Conservation (phyloP, 148 eudicot species). For the Dianthus caryophyllus region DNA sequence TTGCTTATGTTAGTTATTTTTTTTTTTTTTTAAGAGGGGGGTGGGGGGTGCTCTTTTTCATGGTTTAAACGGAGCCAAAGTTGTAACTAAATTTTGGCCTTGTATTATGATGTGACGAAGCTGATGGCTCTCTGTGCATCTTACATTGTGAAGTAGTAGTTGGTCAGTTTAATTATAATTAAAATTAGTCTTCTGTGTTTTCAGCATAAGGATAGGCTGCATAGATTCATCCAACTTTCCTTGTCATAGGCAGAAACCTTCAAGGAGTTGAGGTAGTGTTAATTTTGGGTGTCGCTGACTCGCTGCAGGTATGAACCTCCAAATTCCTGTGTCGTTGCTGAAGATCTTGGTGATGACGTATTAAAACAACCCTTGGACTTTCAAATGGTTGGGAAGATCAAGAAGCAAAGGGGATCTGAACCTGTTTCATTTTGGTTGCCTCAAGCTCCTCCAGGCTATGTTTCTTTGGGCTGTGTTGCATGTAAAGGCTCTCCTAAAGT, state of each 20-base stretch:
- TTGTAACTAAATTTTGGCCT: not conserved
- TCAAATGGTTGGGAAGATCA: slow-evolving; percentile 70
- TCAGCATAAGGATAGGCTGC: not conserved
- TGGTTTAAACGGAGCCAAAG: not conserved
- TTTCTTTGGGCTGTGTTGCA: slow-evolving; percentile 85
- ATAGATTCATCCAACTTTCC: not conserved
- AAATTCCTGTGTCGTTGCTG: slow-evolving; percentile 67
- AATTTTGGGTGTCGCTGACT: slow-evolving; percentile 15
- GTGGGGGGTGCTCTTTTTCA: not conserved
- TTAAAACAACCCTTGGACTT: slow-evolving; percentile 59
- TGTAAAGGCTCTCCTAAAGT: slow-evolving; percentile 75
- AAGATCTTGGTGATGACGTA: slow-evolving; percentile 68
- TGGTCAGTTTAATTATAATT: not conserved
- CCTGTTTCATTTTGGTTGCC: slow-evolving; percentile 84
- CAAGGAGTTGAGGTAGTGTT: not conserved
- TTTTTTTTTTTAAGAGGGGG: too few relatives aligned
- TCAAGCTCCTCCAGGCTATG: slow-evolving; percentile 94
- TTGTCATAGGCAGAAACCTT: not conserved
- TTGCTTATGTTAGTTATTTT: slow-evolving; percentile 11
- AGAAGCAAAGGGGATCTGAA: slow-evolving; percentile 66
- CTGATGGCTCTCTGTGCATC: not conserved
- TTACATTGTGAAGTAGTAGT: not conserved
- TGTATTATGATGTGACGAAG: not conserved
- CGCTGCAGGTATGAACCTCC: slow-evolving; percentile 82
- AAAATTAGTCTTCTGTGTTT: not conserved